phyloP scores from a whole-genome alignment of 768 basidiomycete species.

The Dentipellis sp. region DNA sequence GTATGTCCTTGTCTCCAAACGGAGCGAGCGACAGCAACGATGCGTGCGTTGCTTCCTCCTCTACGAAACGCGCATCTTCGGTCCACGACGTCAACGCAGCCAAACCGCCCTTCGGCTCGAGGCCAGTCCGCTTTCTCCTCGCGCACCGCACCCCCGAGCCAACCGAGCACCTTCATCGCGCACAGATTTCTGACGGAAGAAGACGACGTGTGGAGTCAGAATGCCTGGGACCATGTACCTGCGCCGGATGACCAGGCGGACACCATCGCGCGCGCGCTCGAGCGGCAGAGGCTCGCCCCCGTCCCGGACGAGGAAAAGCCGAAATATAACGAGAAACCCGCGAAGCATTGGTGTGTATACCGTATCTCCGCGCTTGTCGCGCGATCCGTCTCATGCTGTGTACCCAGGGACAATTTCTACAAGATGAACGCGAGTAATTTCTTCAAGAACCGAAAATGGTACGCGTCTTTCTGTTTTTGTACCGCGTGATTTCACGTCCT shows the following conservation, averaged over 20 bases:
- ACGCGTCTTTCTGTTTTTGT: constrained; percentile 2
- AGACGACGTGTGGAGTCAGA: constrained; percentile 74
- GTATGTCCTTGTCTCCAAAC: too few species aligned
- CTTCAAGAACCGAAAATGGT: constrained; percentile 93
- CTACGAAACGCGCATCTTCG: constrained; percentile 41
- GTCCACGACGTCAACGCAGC: constrained; percentile 49
- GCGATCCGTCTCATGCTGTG: constrained; percentile 3
- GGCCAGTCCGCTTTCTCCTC: constrained; percentile 29
- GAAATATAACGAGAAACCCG: constrained; percentile 65
- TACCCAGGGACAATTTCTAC: constrained; percentile 86
- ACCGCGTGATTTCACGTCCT: not conserved
- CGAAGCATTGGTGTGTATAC: constrained; percentile 53
- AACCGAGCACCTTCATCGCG: not conserved
- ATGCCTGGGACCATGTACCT: constrained; percentile 89
- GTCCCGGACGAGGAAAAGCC: constrained; percentile 65
- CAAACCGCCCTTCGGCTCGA: constrained; percentile 64
- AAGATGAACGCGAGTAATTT: constrained; percentile 79
- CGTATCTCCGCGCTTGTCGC: not conserved
- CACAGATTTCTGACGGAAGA: constrained; percentile 61
- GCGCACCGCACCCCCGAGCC: not conserved
- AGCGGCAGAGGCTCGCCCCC: constrained; percentile 60
- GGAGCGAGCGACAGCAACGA: too few species aligned
- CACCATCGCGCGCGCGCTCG: constrained; percentile 59
- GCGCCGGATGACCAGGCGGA: constrained; percentile 74
- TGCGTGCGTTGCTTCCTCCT: not conserved